Base-by-base conservation (phyloP, 2,329 filamentous ascomycete genomes). In the Emergomyces africanus region DNA sequence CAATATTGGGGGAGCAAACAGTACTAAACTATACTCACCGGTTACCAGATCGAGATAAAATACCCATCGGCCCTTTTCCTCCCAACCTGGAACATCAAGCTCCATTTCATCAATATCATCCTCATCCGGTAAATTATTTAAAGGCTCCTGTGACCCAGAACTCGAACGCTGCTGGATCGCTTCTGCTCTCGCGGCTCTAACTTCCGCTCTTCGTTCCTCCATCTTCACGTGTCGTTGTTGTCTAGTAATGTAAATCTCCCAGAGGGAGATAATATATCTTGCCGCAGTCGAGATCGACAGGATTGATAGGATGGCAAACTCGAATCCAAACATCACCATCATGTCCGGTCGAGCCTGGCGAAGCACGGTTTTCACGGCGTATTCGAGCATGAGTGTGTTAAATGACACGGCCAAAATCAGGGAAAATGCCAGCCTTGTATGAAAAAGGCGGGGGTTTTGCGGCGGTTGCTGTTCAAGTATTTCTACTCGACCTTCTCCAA, bases 261-360 rank as follows among this genome's bases (percentile, higher is more conserved):
- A 78, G 49, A 96, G 74, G 3, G 87, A 88, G 56, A 97, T 81
- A 23, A 82, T 72, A 72, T 99, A 99, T 61, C 91, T 85, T 58
- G 84, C 78, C 1, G 83, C 81, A 0, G 90, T 96, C 54, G 92
- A 90, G 57, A 84, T 78, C 0, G 92, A 95, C 57, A 85, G 86
- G 10, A 95, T 86, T 2, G 84, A 81, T 61, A 97, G 77, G 49
- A 99, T 85, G 42, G 92, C 91, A 69, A 97, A 97, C 72, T 99
- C 94, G 67, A 99, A 99, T 5, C 95, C 84, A 69, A 99, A 99
- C 90, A 99, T 97, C 63, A 99, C 90, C 90, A 97, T 99, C 88
- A 99, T 97, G 61, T 95, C 94, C 0, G 92, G 90, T n/a, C 88
- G 82, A 1, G 92, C 89, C 70, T 95, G 86, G 60, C 88, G 85